Conservation (phyloP, 139 green algal species). For the Coelastrella sp. region DNA sequence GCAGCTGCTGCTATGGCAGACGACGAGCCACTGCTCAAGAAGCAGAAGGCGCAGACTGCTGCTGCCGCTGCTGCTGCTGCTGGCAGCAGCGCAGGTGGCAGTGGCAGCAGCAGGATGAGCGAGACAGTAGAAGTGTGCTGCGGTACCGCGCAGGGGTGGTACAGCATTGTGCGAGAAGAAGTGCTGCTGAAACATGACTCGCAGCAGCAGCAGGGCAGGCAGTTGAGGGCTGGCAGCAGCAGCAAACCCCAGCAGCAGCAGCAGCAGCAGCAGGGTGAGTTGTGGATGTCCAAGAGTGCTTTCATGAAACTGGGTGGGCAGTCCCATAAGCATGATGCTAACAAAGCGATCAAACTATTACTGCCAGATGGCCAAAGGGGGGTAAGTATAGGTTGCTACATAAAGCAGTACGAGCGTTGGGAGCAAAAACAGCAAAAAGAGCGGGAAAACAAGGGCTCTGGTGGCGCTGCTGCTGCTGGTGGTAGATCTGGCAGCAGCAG, state of each 20-base stretch:
- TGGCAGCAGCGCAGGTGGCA: constrained; percentile 8
- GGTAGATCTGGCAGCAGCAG: not conserved
- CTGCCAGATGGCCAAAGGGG: not conserved
- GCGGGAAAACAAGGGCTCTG: not conserved
- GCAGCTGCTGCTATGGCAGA: no score
- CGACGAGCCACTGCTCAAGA: no score
- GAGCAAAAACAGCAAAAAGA: not conserved
- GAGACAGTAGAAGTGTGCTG: constrained; percentile 13
- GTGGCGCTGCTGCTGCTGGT: not conserved
- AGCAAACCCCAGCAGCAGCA: not conserved
- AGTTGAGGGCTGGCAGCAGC: not conserved
- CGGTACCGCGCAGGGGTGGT: constrained; percentile 2
- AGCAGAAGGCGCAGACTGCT: no score
- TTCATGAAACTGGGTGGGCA: constrained; percentile 25
- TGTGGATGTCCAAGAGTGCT: constrained; percentile 5
- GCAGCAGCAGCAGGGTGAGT: not conserved
- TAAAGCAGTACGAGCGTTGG: not conserved
- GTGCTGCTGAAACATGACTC: not conserved
- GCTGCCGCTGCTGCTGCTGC: constrained; percentile 3
- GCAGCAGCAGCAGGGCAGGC: not conserved
- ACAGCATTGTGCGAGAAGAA: not conserved
- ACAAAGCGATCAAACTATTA: constrained; percentile 2
- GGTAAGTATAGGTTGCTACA: not conserved
- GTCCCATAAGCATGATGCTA: not conserved
- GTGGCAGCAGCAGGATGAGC: not conserved